Evolutionary conservation across 1,284 basidiomycete species (phyloP), one percentile per base, ranked within the genome.

Genomic region (Cryptococcus deneoformans): DNA sequence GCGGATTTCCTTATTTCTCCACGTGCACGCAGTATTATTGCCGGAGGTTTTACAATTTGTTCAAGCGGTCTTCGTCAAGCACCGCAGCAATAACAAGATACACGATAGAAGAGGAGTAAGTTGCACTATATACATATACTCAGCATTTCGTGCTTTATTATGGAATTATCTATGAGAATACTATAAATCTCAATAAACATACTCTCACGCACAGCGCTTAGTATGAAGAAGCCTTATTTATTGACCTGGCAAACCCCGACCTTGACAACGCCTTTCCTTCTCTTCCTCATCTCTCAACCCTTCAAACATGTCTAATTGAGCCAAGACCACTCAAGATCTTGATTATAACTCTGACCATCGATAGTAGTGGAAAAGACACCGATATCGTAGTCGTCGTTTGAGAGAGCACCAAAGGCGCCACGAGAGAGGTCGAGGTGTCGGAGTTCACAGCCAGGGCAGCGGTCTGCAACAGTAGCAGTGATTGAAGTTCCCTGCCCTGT

Each of bases 381-480:
- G 24, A 69, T 64, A 48, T 60, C 66, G 52, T 50, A 67, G 52
- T 59, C 64, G 63, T 56, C 45, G 39, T 57, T 43, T 0, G 78
- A 79, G 45, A 82, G 71, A 44, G 72, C 52, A 52, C 71, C 58
- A 65, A 82, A 82, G 14, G 78, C 78, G 2, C 73, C 65, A 7
- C 70, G 72, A 12, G 77, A 77, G 58, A 82, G 73, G 67, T 82
- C 82, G 56, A 83, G 70, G 47, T 76, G 72, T 50, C 72, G 65
- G 37, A 70, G 54, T 1, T 65, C 70, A 59, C 82, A 83, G 0
- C 72, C 79, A 9, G 66, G 73, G 66, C 82, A 83, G 16, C 76
- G 65, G 65, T 83, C 82, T 4, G 70, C 73, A 34, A 83, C 77
- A 14, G 70, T 65, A 3, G 79, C 81, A 0, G 69, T 67, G 46